Base-by-base conservation (phyloP, 2,329 filamentous ascomycete species). In the Aspergillus tubingensis region DNA sequence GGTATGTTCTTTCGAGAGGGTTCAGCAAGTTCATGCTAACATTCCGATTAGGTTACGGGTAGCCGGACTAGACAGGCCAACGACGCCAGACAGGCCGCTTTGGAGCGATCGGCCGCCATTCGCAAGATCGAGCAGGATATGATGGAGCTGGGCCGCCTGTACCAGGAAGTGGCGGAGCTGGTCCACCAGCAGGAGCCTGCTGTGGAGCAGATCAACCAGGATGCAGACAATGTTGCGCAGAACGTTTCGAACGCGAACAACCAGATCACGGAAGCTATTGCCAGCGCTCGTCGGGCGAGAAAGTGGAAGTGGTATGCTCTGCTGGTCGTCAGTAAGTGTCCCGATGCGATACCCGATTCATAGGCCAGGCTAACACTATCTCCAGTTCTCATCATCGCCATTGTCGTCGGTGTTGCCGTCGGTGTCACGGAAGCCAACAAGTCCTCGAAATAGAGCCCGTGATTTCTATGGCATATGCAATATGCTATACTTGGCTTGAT, bases 301-400 rank as follows among this genome's bases (percentile, higher is more conserved):
- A 91, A 88, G 81, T 96, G 96, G 92, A 97, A 97, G 90, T 97
- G 92, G 93, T 93, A 91, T 75, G 96, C 92, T 82, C 80, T 96
- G 68, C 88, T 89, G 70, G 91, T 97, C 71, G 80, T 83, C 68
- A 80, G 81, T 84, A 74, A 78, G 84, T 86, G 67, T 44, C 19
- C 38, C 36, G 8, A 36, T n/a, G n/a, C 30, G 13, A 39, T 5
- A n/a, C 11, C 47, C 23, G 1, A 1, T 32, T n/a, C 11, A n/a
- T 32, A 21, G 25, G 13, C n/a, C 39, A 6, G 30, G 10, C 48
- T 55, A 32, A 61, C 63, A 63, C 32, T 8, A 44, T 47, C 52
- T 50, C 23, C 57, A 85, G 83, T 84, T 57, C 72, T 84, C 62
- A 85, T 86, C 67, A 79, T 86, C 65, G 73, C 79, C 57, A 81